phyloP scores from a whole-genome alignment of 2,329 filamentous ascomycete species.

The Cordyceps militaris region DNA sequence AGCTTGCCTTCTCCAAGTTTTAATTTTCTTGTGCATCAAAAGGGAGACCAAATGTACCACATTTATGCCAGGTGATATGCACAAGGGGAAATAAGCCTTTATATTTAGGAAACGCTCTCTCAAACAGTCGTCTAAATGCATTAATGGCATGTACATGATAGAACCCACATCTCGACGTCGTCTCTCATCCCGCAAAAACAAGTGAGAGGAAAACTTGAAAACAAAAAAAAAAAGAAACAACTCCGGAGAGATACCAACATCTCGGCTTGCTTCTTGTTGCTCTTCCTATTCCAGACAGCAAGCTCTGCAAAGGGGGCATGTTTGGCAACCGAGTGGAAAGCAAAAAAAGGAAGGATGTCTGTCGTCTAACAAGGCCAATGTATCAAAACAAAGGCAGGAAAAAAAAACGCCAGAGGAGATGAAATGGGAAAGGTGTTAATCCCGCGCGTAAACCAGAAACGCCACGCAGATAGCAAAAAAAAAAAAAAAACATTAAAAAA shows the following conservation, averaged over 20 bases:
- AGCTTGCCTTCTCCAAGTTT: not conserved
- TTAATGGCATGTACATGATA: not conserved
- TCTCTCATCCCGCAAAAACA: not conserved
- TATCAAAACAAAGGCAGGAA: not conserved
- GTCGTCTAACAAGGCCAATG: not conserved
- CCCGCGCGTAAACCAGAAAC: conserved; percentile 1
- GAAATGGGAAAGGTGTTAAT: not conserved
- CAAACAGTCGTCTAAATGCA: not conserved
- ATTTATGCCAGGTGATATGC: not conserved
- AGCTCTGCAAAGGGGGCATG: not conserved
- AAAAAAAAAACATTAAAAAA: not conserved
- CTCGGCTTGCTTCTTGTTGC: not conserved
- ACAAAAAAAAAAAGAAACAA: not conserved
- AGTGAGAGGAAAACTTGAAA: not conserved
- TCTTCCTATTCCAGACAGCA: not conserved
- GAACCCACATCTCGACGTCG: not conserved
- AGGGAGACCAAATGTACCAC: not conserved
- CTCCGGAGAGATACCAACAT: not conserved
- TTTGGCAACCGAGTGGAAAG: not conserved
- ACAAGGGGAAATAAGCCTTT: not conserved
- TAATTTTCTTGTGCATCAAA: not conserved
- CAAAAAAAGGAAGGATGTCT: not conserved
- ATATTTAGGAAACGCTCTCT: not conserved
- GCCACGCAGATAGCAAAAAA: not conserved
- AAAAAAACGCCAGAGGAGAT: conserved; percentile 18